Conservation (phyloP, 495 filamentous ascomycete species). For the Penicillium turbatum region DNA sequence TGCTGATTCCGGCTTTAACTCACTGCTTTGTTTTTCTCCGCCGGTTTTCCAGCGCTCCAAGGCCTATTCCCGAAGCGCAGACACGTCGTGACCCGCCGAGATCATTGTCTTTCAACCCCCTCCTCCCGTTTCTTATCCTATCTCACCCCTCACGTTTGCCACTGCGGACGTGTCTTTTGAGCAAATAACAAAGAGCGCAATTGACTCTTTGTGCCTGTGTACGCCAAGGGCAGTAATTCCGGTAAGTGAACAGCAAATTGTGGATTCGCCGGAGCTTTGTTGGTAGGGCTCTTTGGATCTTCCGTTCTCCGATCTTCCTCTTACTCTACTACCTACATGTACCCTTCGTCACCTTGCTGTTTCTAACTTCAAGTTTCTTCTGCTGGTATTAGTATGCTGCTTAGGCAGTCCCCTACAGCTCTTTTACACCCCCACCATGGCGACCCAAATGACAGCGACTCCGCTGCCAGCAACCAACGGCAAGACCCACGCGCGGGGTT, state of each 20-base stretch:
- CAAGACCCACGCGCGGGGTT: constrained; percentile 27
- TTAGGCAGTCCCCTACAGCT: constrained; percentile 22
- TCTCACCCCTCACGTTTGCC: constrained; percentile 23
- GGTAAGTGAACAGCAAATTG: constrained; percentile 16
- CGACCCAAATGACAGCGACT: constrained; percentile 28
- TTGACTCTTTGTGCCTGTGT: constrained; percentile 1
- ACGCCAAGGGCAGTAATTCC: constrained; percentile 13
- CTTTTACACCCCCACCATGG: constrained; percentile 29
- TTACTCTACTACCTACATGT: constrained; percentile 20
- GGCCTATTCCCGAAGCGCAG: constrained; percentile 12
- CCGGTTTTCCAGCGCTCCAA: constrained; percentile 14
- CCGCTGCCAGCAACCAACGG: constrained; percentile 37
- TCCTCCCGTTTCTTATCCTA: constrained; percentile 20
- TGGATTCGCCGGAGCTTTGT: constrained; percentile 32
- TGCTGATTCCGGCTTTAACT: constrained; percentile 8
- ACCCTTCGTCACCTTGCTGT: constrained; percentile 8
- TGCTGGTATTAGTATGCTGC: constrained; percentile 11
- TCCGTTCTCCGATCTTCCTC: constrained; percentile 29
- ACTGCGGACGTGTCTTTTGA: constrained; percentile 4
- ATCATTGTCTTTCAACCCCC: constrained; percentile 28
- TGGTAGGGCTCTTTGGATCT: constrained; percentile 31
- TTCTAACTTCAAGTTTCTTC: constrained; percentile 2
- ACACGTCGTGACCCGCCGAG: constrained; percentile 26
- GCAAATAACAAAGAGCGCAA: constrained; percentile 13
- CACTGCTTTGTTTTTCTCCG: constrained; percentile 4